A percentile compares a stretch with the other conserved stretches of the same genome.
Conservation (phyloP, 108 stramenopile genomes). For the Schizochytrium sp. region DNA sequence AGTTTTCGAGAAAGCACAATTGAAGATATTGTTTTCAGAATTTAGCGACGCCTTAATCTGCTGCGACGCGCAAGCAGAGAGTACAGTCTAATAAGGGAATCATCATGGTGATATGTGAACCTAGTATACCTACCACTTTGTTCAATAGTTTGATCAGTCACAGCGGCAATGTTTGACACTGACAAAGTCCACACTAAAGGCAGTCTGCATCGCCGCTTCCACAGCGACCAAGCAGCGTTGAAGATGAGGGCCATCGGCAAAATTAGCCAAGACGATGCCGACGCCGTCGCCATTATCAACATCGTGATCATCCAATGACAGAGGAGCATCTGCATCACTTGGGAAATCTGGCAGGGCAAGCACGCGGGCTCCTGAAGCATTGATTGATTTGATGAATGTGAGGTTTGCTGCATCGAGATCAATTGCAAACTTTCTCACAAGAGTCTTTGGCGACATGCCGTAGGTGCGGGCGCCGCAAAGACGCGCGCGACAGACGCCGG, state of each 20-base stretch:
- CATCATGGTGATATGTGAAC: not conserved
- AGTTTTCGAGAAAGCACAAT: too few species aligned
- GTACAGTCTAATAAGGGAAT: too few species aligned
- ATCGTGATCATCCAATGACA: too few species aligned
- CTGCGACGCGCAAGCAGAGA: too few species aligned
- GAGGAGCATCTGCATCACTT: not conserved
- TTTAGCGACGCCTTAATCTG: too few species aligned
- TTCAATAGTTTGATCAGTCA: not conserved
- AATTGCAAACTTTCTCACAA: not conserved
- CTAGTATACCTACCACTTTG: not conserved
- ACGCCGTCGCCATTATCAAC: too few species aligned
- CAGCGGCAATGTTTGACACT: not conserved
- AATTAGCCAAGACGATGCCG: not conserved
- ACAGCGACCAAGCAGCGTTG: not conserved
- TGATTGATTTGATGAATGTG: not conserved
- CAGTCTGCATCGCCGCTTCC: not conserved
- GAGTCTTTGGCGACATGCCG: not conserved
- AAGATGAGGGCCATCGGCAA: not conserved
- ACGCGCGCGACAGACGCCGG: not conserved
- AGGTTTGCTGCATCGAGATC: not conserved
- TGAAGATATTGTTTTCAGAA: too few species aligned
- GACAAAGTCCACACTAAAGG: not conserved
- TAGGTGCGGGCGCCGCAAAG: not conserved
- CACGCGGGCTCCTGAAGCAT: not conserved
- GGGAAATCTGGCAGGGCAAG: not conserved